phyloP scores from a whole-genome alignment of 108 stramenopile genomes.

The Skeletonema grethae region DNA sequence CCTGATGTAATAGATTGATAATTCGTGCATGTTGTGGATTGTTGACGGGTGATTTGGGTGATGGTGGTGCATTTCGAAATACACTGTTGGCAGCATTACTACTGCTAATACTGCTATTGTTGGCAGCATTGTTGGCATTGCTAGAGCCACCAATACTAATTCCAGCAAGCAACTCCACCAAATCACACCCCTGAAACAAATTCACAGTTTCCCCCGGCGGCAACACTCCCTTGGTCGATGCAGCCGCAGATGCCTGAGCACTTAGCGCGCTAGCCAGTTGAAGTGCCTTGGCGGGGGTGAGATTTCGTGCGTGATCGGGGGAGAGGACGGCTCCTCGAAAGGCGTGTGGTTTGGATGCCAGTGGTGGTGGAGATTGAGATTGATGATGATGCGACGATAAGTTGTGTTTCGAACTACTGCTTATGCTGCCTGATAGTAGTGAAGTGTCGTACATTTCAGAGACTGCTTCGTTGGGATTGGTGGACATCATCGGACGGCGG shows the following conservation, averaged over 20 bases:
- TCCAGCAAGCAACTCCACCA: slow-evolving; percentile 1
- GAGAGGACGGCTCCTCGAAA: slow-evolving; percentile 79
- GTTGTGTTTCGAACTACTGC: neutral
- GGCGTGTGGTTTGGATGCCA: slow-evolving; percentile 81
- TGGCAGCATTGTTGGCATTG: neutral
- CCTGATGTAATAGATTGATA: neutral
- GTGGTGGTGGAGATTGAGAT: slow-evolving; percentile 8
- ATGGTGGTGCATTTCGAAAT: neutral
- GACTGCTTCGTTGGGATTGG: slow-evolving; percentile 11
- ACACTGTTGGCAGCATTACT: neutral
- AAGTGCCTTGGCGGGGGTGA: slow-evolving; percentile 64
- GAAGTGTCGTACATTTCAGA: slow-evolving; percentile 14
- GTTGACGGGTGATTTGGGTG: neutral
- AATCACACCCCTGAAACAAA: slow-evolving; percentile 7
- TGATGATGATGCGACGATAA: slow-evolving; percentile 4
- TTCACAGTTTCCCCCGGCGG: slow-evolving; percentile 22
- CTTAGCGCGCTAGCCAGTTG: slow-evolving; percentile 66
- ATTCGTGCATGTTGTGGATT: neutral
- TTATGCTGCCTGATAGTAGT: no score
- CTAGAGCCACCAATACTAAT: neutral
- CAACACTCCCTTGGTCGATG: slow-evolving; percentile 13
- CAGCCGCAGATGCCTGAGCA: slow-evolving; percentile 33
- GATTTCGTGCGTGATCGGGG: slow-evolving; percentile 79
- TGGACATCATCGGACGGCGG: neutral
- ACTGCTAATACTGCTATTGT: neutral